phyloP scores from a whole-genome alignment of 305 asterid genomes.

The Solanum hybrid region DNA sequence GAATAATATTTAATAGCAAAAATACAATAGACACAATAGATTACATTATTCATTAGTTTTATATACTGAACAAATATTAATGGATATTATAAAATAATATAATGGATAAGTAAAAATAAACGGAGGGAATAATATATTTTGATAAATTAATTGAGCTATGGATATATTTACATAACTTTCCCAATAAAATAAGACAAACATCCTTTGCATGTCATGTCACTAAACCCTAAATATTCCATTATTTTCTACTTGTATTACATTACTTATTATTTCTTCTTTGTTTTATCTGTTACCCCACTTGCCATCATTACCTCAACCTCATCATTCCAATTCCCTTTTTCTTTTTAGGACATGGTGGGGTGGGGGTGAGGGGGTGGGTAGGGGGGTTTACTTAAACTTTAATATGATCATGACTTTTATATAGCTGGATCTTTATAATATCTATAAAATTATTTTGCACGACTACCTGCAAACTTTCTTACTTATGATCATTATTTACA shows the following conservation, averaged over 20 bases:
- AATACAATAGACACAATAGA: too few species aligned
- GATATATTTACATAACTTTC: neutral
- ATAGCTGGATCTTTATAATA: neutral
- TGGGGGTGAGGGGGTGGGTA: neutral
- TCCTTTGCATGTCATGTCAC: slow-evolving; percentile 45
- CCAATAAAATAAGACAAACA: neutral
- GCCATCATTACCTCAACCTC: slow-evolving; percentile 42
- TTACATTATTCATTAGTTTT: too few species aligned
- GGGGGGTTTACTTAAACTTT: neutral
- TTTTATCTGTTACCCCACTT: slow-evolving; percentile 28
- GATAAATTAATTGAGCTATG: neutral
- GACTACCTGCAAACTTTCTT: neutral
- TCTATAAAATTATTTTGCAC: neutral
- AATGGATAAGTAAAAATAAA: too few species aligned
- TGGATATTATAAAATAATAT: too few species aligned
- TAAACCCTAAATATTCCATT: slow-evolving; percentile 55
- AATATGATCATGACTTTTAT: neutral
- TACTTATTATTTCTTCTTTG: slow-evolving; percentile 1
- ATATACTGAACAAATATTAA: too few species aligned
- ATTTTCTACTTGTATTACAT: neutral
- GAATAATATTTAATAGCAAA: too few species aligned
- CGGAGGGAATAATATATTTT: too few species aligned
- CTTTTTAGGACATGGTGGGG: neutral
- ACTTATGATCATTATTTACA: neutral
- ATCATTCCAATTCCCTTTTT: slow-evolving; percentile 19